Evolutionary conservation across 2,329 filamentous ascomycete species (phyloP).

Genomic region (Neofusicoccum ribis): DNA sequence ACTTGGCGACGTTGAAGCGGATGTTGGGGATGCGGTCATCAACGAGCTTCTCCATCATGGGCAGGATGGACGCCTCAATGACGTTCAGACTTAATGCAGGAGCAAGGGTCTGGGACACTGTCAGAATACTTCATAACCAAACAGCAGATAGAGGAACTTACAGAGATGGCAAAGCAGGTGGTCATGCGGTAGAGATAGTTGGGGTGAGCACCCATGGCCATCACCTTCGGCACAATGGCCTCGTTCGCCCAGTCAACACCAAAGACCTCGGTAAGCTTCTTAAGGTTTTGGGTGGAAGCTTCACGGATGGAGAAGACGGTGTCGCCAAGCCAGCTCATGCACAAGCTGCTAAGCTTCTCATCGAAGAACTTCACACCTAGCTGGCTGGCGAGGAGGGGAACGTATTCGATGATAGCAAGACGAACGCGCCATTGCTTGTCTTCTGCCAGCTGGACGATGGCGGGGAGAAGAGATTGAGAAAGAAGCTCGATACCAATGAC

Average conservation of each 20-base stretch:
- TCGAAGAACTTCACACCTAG: slow-evolving; percentile 97
- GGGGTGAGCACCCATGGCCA: slow-evolving; percentile 95
- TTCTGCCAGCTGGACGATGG: slow-evolving; percentile 95
- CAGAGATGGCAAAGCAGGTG: slow-evolving; percentile 98
- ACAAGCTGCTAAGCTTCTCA: slow-evolving; percentile 90
- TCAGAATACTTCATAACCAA: slow-evolving; percentile 21
- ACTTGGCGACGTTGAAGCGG: slow-evolving; percentile 98
- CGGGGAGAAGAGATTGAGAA: slow-evolving; percentile 92
- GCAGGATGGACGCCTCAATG: slow-evolving; percentile 88
- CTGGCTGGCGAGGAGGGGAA: slow-evolving; percentile 91
- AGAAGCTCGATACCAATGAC: slow-evolving; percentile 98
- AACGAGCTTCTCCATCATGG: slow-evolving; percentile 93
- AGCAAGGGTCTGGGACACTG: slow-evolving; percentile 73
- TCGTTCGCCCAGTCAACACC: slow-evolving; percentile 96
- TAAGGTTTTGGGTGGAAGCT: slow-evolving; percentile 93
- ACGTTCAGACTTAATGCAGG: slow-evolving; percentile 91
- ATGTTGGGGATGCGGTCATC: slow-evolving; percentile 97
- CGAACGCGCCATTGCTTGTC: slow-evolving; percentile 99
- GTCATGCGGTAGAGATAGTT: slow-evolving; percentile 99
- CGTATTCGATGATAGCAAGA: slow-evolving; percentile 98
- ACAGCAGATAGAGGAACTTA: slow-evolving; percentile 55
- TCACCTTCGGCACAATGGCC: slow-evolving; percentile 97
- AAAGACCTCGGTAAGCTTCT: slow-evolving; percentile 98
- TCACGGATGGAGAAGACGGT: slow-evolving; percentile 98
- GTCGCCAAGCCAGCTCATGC: slow-evolving; percentile 98